Conservation (phyloP, 208 protist genomes). For the Novymonas esmeraldas region DNA sequence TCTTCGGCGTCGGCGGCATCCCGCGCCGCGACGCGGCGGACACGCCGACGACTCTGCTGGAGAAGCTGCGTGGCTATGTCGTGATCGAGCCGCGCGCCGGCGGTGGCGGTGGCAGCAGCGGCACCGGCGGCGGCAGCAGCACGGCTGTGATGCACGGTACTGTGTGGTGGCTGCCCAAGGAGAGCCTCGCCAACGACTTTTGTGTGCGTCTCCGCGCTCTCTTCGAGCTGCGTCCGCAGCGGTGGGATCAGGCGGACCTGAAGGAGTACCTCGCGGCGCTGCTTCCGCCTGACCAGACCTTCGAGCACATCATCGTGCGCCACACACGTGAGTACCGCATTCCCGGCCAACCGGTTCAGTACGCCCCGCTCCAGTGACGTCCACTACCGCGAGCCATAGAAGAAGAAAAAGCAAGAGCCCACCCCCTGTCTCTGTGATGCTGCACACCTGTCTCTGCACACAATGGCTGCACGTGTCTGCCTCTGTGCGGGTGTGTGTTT, state of each 20-base stretch:
- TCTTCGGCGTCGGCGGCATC: slow-evolving; percentile 32
- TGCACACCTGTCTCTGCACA: no score
- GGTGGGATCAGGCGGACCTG: slow-evolving; percentile 48
- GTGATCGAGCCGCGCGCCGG: slow-evolving; percentile 22
- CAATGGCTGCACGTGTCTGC: no score
- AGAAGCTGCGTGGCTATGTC: slow-evolving; percentile 40
- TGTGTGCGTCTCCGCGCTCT: slow-evolving; percentile 41
- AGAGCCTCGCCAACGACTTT: slow-evolving; percentile 43
- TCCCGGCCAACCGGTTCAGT: slow-evolving; percentile 62
- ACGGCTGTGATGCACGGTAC: slow-evolving; percentile 25
- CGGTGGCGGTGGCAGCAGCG: background rate
- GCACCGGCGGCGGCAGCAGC: no score
- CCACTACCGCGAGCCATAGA: background rate
- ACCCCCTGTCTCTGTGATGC: no score
- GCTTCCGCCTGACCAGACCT: slow-evolving; percentile 44
- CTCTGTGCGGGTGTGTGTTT: no score
- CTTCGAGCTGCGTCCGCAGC: slow-evolving; percentile 53
- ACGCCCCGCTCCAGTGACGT: slow-evolving; percentile 39
- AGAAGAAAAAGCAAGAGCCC: no score
- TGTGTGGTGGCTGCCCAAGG: slow-evolving; percentile 52
- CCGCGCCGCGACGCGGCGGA: slow-evolving; percentile 10
- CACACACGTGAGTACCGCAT: slow-evolving; percentile 65
- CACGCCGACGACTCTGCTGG: slow-evolving; percentile 19
- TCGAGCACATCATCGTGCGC: slow-evolving; percentile 59
- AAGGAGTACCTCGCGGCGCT: slow-evolving; percentile 62